Percentiles rank a stretch among this genome's conserved stretches.
Evolutionary conservation across 2,329 filamentous ascomycete species (phyloP).

Genomic region (Balansia obtecta): DNA sequence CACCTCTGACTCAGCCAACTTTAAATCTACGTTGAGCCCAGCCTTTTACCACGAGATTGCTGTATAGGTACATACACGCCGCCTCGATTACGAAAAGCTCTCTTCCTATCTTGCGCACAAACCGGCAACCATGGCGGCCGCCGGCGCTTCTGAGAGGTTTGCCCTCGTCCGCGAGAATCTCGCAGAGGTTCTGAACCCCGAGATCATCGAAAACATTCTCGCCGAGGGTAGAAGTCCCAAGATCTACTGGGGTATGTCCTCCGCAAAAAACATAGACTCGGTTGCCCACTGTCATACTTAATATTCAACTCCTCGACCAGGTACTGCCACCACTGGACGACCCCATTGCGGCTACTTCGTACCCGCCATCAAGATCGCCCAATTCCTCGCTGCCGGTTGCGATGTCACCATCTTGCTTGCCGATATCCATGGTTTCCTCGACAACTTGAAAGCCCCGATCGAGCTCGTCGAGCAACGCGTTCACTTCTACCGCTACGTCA

Average conservation of each 20-base stretch:
- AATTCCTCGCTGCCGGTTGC: conserved; percentile 76
- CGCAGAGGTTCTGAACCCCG: conserved; percentile 69
- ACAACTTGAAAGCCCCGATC: conserved; percentile 76
- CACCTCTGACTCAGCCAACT: not conserved
- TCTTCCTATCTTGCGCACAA: not conserved
- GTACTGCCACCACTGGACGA: conserved; percentile 73
- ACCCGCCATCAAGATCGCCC: conserved; percentile 77
- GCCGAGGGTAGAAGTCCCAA: conserved; percentile 59
- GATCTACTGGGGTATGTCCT: conserved; percentile 64
- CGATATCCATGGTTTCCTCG: conserved; percentile 66
- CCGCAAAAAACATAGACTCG: not conserved
- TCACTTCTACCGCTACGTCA: conserved; percentile 69
- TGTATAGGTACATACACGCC: not conserved
- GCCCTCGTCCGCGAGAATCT: conserved; percentile 70
- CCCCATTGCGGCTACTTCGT: conserved; percentile 88
- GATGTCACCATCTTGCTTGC: conserved; percentile 68
- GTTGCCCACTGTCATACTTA: not conserved
- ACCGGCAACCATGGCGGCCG: conserved; percentile 11
- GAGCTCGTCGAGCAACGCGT: conserved; percentile 75
- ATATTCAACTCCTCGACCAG: conserved; percentile 18
- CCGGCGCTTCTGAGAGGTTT: conserved; percentile 46
- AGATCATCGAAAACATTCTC: conserved; percentile 66
- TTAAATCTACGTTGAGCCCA: not conserved
- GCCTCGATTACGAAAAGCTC: not conserved
- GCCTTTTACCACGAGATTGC: not conserved